Percentiles rank a stretch among this genome's conserved stretches.
phyloP scores from a whole-genome alignment of 2,329 filamentous ascomycete species.

The Cercospora sp. region DNA sequence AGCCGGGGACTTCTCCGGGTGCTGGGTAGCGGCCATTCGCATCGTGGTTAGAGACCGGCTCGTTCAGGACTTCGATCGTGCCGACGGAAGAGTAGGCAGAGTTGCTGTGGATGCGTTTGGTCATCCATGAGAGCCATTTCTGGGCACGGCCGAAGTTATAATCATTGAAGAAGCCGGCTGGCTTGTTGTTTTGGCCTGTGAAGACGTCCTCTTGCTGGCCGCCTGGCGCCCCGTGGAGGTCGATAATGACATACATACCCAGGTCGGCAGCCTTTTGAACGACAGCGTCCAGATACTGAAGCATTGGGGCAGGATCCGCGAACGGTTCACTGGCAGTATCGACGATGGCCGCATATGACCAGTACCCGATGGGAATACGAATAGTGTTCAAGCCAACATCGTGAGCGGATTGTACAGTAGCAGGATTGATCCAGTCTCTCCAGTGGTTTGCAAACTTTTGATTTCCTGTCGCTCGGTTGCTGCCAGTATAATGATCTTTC shows the following conservation, averaged over 20 bases:
- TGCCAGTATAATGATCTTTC: slow-evolving; percentile 16
- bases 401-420: slow-evolving; percentile 9
- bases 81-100: slow-evolving; percentile 14
- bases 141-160: slow-evolving; percentile 17
- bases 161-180: slow-evolving; percentile 16
- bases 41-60: slow-evolving; percentile 15
- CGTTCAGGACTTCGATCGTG: slow-evolving; percentile 19
- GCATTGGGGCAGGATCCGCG: slow-evolving; percentile 7
- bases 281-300: slow-evolving; percentile 13
- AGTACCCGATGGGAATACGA: slow-evolving; percentile 18
- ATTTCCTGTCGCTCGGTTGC: slow-evolving; percentile 10
- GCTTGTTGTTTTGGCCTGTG: slow-evolving; percentile 16
- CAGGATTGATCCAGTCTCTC: slow-evolving; percentile 16
- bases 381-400: slow-evolving; percentile 20
- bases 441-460: slow-evolving; percentile 13
- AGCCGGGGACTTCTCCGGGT: slow-evolving; percentile 11
- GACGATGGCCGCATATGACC: slow-evolving; percentile 13
- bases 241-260: slow-evolving; percentile 19
- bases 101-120: slow-evolving; percentile 16
- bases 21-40: slow-evolving; percentile 6
- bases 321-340: slow-evolving; percentile 10
- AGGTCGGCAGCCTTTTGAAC: slow-evolving; percentile 11
- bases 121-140: slow-evolving; percentile 19
- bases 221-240: slow-evolving; percentile 17
- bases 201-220: slow-evolving; percentile 14